Percentiles rank a stretch among this genome's conserved stretches.
These are phyloP conservation scores for Kwoniella botswanensis DNA, from an alignment of 768 basidiomycete species.

Conservation along the genomic window DNA sequence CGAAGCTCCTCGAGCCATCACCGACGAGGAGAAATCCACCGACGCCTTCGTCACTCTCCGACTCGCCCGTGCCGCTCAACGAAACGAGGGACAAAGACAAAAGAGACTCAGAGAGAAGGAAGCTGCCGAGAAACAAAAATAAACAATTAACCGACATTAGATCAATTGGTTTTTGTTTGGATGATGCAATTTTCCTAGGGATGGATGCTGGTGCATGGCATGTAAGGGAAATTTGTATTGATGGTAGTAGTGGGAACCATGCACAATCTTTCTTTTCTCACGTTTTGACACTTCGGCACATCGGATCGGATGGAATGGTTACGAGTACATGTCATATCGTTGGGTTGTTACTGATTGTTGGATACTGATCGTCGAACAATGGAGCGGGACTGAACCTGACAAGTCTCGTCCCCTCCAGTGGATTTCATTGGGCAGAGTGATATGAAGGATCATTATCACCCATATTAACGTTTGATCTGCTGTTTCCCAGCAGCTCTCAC, in stretches of 20 bases:
- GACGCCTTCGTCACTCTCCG: constrained; percentile 89
- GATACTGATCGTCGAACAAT: too few relatives aligned
- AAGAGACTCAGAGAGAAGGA: constrained; percentile 59
- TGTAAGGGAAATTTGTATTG: neutral
- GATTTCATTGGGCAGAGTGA: too few relatives aligned
- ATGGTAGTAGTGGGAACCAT: constrained; percentile 4
- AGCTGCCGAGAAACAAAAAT: constrained; percentile 53
- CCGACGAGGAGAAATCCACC: constrained; percentile 84
- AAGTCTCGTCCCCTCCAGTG: too few relatives aligned
- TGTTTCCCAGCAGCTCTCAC: too few relatives aligned
- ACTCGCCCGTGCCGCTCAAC: constrained; percentile 74
- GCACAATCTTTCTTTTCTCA: constrained; percentile 2
- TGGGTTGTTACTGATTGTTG: too few relatives aligned
- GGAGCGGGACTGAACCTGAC: too few relatives aligned
- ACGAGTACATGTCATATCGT: too few relatives aligned
- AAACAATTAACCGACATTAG: constrained; percentile 16
- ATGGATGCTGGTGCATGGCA: neutral
- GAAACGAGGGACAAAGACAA: constrained; percentile 88
- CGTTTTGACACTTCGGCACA: neutral
- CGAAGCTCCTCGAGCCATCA: constrained; percentile 92
- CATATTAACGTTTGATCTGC: too few relatives aligned
- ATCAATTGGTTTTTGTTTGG: constrained; percentile 2
- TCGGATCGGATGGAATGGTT: too few relatives aligned
- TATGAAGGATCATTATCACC: too few relatives aligned
- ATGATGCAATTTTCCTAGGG: neutral